Evolutionary conservation across 352 stramenopile genomes (phyloP).

Genomic region (Elongisporangium undulatum): DNA sequence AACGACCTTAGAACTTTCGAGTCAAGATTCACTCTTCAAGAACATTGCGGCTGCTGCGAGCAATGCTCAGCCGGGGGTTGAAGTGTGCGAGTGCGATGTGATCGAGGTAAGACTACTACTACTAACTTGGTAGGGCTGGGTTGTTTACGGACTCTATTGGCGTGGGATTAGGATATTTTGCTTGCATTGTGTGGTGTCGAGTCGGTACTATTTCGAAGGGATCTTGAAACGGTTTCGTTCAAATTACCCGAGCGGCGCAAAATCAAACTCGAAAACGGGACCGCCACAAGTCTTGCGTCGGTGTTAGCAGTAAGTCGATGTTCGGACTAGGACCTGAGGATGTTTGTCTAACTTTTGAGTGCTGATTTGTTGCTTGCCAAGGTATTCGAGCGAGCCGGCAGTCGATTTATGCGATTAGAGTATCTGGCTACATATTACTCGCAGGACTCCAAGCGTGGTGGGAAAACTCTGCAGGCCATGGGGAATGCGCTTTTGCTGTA

Average conservation of each 20-base stretch:
- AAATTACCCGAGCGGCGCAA: constrained; percentile 30
- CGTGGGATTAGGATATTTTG: constrained; percentile 38
- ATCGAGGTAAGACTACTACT: constrained; percentile 42
- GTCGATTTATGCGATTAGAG: constrained; percentile 54
- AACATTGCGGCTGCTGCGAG: constrained; percentile 9
- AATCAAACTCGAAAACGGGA: constrained; percentile 38
- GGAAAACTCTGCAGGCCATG: constrained; percentile 60
- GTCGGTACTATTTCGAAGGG: constrained; percentile 46
- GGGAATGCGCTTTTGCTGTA: constrained; percentile 47
- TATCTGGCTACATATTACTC: constrained; percentile 55
- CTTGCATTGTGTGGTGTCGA: constrained; percentile 59
- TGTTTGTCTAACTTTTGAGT: neutral
- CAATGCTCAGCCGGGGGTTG: constrained; percentile 10
- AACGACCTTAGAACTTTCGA: constrained; percentile 14
- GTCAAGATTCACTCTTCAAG: constrained; percentile 10
- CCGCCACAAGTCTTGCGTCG: constrained; percentile 30
- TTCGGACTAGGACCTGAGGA: no score
- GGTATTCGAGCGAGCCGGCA: constrained; percentile 50
- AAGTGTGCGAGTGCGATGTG: constrained; percentile 52
- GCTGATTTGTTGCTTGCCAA: constrained; percentile 4
- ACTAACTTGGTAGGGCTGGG: neutral
- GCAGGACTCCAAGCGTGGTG: constrained; percentile 53
- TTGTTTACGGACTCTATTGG: neutral
- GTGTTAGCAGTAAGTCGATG: constrained; percentile 32
- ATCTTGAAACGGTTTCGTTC: constrained; percentile 34